Base-by-base conservation (phyloP, 2,329 filamentous ascomycete species). In the Colletotrichum chlorophyti region DNA sequence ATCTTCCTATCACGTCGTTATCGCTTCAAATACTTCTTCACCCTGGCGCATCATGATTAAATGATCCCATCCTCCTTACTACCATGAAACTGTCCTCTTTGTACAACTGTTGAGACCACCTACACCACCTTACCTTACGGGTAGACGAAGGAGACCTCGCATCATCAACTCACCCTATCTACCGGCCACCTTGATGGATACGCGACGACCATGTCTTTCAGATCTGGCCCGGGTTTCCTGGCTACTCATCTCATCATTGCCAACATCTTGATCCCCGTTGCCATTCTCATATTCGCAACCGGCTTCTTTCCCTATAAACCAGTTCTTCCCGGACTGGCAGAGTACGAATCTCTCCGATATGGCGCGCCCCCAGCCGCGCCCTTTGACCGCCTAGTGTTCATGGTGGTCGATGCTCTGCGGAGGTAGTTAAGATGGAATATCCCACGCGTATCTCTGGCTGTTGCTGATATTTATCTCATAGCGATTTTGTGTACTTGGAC, bases 281-380 rank as follows among this genome's bases (percentile, higher is more conserved):
- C 92, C 42, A 85, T 93, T 63, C 65, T 90, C 51, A 75, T 89
- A 63, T 98, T 98, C 73, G 93, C 91, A 23, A 85, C 87, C 27
- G 94, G 95, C 12, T 99, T 99, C 82, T 99, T 99, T 70, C 95
- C 95, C 7, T 97, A 98, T 76, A 99, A 99, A 70, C 93, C 95
- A 3, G 90, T 97, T 64, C 82, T 99, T 43, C 87, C 93, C 10
- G 95, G 95, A 4, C 78, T 97, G 42, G 93, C 95, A 9, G 78
- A 83, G 62, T 90, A 88, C 73, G 82, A 85, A 62, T 68, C 82
- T 46, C 70, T 83, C 24, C 75, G 79, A 42, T 80, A 83, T 76
- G 86, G 79, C 17, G 68, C 75, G 42, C 81, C 81, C 6, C 87
- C 90, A 3, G 74, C 80, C 45, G 83, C 91, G 29, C 87, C 90